These are phyloP conservation scores for Mycena sp. DNA, from an alignment of 1,284 basidiomycete species.

Conservation along the genomic window DNA sequence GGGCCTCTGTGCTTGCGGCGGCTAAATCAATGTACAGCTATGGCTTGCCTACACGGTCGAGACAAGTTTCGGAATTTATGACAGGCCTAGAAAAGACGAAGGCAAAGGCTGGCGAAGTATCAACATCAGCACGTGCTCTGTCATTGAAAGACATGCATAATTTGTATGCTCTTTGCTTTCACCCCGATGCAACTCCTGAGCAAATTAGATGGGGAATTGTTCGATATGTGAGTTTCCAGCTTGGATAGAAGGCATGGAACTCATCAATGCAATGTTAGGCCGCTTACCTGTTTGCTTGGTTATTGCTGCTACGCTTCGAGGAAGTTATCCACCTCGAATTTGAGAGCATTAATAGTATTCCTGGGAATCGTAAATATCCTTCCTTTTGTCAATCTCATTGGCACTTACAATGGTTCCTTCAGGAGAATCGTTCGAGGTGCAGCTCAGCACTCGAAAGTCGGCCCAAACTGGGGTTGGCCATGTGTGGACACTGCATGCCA, in stretches of 20 bases:
- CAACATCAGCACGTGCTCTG: constrained; percentile 32
- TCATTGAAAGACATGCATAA: constrained; percentile 32
- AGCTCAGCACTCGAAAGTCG: constrained; percentile 16
- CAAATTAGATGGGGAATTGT: constrained; percentile 26
- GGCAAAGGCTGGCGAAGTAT: constrained; percentile 32
- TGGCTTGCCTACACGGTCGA: not conserved
- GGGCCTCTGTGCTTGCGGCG: not conserved
- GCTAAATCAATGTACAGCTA: not conserved
- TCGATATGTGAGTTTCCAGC: not conserved
- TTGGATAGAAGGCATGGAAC: not conserved
- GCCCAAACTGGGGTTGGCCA: constrained; percentile 26
- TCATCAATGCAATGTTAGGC: constrained; percentile 19
- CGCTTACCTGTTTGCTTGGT: constrained; percentile 34
- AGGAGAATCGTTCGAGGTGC: constrained; percentile 8
- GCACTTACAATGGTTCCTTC: not conserved
- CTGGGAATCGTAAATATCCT: constrained; percentile 22
- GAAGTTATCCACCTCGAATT: constrained; percentile 32
- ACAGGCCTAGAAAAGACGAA: constrained; percentile 36
- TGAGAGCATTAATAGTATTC: too few relatives aligned
- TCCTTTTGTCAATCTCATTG: not conserved
- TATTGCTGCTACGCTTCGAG: constrained; percentile 31
- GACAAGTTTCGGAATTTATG: constrained; percentile 21
- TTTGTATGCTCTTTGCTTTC: constrained; percentile 30
- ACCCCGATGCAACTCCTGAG: not conserved
- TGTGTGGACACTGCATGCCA: constrained; percentile 27